Evolutionary conservation across 2,329 filamentous ascomycete genomes (phyloP).

Genomic region (Thelonectria rubi): DNA sequence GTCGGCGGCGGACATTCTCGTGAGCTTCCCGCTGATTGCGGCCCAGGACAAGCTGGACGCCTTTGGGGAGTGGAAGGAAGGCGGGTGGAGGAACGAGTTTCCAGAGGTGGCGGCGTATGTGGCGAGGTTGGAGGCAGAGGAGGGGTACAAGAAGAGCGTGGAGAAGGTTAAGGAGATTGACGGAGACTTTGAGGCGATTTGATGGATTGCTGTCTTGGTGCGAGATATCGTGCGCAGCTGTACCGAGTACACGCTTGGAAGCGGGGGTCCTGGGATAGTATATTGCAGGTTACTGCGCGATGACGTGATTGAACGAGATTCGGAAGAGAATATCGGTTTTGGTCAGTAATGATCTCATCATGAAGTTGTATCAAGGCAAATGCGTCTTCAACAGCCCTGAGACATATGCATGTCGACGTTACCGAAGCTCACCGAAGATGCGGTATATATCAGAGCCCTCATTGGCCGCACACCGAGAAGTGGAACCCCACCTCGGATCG

Average conservation of each 20-base stretch:
- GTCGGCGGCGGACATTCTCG: constrained; percentile 62
- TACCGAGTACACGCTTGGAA: no score
- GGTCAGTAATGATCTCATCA: no score
- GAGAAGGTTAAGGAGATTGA: constrained; percentile 61
- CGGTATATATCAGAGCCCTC: no score
- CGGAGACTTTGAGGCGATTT: constrained; percentile 44
- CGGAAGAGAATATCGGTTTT: no score
- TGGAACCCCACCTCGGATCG: constrained; percentile 18
- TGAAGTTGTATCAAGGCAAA: no score
- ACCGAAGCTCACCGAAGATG: constrained; percentile 6
- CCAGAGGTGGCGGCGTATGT: constrained; percentile 60
- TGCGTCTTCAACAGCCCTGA: no score
- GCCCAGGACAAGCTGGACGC: constrained; percentile 51
- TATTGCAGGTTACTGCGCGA: background rate
- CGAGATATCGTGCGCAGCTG: background rate
- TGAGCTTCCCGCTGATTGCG: constrained; percentile 62
- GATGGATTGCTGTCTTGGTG: background rate
- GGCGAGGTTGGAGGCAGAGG: constrained; percentile 53
- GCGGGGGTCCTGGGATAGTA: background rate
- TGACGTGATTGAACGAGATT: no score
- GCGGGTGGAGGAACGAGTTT: constrained; percentile 50
- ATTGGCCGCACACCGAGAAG: constrained; percentile 35
- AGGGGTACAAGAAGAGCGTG: constrained; percentile 58
- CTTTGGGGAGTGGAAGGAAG: constrained; percentile 54
- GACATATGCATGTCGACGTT: no score